A percentile compares a stretch with the other conserved stretches of the same genome.
These are phyloP conservation scores for Macaranga tanarius DNA, from an alignment of 441 rosid species.

Conservation along the genomic window DNA sequence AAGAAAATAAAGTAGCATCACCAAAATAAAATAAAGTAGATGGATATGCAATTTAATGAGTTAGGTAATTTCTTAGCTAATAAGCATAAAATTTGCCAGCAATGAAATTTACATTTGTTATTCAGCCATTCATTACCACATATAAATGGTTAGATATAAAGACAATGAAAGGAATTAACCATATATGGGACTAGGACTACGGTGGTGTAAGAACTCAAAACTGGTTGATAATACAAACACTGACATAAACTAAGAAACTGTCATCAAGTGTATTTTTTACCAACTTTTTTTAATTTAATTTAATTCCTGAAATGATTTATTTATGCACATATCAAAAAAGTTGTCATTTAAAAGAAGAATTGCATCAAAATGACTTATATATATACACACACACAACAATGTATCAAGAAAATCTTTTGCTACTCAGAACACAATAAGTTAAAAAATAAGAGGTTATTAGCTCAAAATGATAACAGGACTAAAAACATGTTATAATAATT, in stretches of 20 bases:
- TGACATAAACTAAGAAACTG: conserved; percentile 3
- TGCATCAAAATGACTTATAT: neutral
- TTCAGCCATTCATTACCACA: conserved; percentile 3
- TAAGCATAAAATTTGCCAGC: neutral
- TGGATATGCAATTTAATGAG: neutral
- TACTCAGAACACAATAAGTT: no score
- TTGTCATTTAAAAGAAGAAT: conserved; percentile 16
- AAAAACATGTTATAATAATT: no score
- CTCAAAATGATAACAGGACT: no score
- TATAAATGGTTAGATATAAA: neutral
- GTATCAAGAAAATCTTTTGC: conserved; percentile 2
- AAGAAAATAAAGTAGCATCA: neutral
- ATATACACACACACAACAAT: neutral
- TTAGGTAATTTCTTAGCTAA: neutral
- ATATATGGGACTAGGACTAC: neutral
- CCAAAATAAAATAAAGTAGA: neutral
- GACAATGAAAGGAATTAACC: conserved; percentile 4
- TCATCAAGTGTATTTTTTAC: neutral
- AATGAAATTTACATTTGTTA: neutral
- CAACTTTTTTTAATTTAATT: neutral
- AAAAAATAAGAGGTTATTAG: no score
- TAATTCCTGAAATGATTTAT: neutral
- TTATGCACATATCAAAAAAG: conserved; percentile 6
- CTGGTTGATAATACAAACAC: conserved; percentile 2
- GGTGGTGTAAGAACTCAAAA: neutral